Evolutionary conservation across 139 green algal genomes (phyloP), one percentile per base, ranked within the genome.

Genomic region (Closterium sp.): DNA sequence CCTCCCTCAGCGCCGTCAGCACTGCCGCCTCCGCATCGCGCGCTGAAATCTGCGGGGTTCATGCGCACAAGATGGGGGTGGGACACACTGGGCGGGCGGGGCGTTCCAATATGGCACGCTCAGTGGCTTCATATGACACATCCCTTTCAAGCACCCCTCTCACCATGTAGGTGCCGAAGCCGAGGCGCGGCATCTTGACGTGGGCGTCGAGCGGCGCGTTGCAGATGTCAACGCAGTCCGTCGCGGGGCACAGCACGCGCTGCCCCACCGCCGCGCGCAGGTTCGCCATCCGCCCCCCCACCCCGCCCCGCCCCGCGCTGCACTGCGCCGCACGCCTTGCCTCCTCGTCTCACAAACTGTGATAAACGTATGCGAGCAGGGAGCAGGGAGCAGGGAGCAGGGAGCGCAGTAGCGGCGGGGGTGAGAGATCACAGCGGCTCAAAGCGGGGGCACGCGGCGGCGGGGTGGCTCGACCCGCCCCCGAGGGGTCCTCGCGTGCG

Each of bases 11-110:
- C 30, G 91, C 91, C 85, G 70, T 50, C 27, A 29, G 28, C 30
- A 93, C 91, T 22, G 91, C 91, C 86, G 91, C 30, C 86, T 93
- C 91, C 34, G 91, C 45, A 27, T 93, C 91, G 24, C 17, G 24
- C 32, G 90, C 24, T n/a, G 79, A 90, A 10, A 85, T 85, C 90
- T 92, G 70, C 0, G 11, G 22, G 29, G 85, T n/a, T 13, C n/a
- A 13, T 27, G 17, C 62, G 62, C 62, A 24, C 62, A 13, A 24
- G 62, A 13, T 22, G 62, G 17, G 62, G 5, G 38, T 50, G 38
- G 38, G 38, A 50, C 38, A 50, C 38, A 50, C 38, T 7, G 38
- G 38, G 38, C 38, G 38, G 38, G 38, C 38, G 10, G 38, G 38
- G 38, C 38, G 38, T 6, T 45, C 38, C 38, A 45, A 45, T 45